A percentile compares a stretch with the other conserved stretches of the same genome.
Conservation (phyloP, 257 asterid genomes). For the Solanum sitiens region DNA sequence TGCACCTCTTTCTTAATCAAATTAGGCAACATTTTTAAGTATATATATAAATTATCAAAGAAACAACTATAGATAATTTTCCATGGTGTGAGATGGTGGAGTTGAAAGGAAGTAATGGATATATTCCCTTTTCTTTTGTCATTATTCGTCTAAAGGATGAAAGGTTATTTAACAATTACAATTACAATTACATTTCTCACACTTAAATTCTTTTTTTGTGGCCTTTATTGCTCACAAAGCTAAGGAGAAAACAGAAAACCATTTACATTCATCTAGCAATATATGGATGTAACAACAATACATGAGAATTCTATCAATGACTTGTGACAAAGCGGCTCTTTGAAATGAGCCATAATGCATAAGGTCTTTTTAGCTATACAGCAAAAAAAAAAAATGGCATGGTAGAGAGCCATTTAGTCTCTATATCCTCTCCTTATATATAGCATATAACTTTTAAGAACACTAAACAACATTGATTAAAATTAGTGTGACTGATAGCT, state of each 20-base stretch:
- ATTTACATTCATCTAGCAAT: background rate
- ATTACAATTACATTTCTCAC: background rate
- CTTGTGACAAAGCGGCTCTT: background rate
- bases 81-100: background rate
- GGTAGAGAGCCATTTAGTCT: background rate
- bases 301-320: background rate
- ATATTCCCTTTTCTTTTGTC: background rate
- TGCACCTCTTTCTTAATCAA: background rate
- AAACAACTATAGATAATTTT: background rate
- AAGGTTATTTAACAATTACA: background rate
- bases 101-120: conserved; percentile 1
- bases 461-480: background rate
- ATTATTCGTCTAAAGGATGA: background rate
- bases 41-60: background rate
- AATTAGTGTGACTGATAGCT: background rate
- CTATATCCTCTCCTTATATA: background rate
- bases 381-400: background rate
- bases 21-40: background rate
- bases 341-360: background rate
- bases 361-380: background rate
- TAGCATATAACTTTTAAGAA: background rate
- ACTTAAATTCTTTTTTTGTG: background rate
- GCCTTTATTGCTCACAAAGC: background rate
- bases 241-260: background rate
- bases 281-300: background rate